Evolutionary conservation across 306 rosid species (phyloP).

Genomic region (Sechiopsis laciniata): DNA sequence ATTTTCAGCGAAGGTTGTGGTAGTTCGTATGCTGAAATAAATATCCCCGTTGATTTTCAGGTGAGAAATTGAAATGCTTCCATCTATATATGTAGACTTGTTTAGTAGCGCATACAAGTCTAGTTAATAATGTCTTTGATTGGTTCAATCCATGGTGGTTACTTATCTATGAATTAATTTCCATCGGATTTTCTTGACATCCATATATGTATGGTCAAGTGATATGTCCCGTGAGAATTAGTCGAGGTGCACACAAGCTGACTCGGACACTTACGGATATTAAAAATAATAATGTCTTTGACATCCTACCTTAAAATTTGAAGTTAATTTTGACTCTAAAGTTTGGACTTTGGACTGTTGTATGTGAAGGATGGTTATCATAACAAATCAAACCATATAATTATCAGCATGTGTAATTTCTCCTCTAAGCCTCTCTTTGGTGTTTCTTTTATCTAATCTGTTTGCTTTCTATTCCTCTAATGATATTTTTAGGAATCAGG

Average conservation of each 20-base stretch:
- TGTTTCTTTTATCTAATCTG: no score
- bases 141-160: no score
- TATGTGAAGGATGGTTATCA: neutral
- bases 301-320: neutral
- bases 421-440: neutral
- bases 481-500: no score
- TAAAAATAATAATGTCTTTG: neutral
- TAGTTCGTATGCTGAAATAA: constrained; percentile 53
- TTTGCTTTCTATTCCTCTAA: no score
- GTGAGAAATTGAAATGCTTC: constrained; percentile 37
- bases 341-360: neutral
- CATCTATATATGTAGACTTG: constrained; percentile 3
- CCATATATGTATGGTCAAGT: no score
- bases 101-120: neutral
- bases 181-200: no score
- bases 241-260: no score
- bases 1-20: constrained; percentile 83
- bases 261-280: no score
- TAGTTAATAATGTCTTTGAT: no score
- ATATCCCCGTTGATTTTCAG: constrained; percentile 67
- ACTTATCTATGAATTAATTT: no score
- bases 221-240: no score
- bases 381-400: neutral
- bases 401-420: neutral
- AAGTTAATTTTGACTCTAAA: neutral